Conservation (phyloP, 345 rosid species). For the Gossypioides kirkii region DNA sequence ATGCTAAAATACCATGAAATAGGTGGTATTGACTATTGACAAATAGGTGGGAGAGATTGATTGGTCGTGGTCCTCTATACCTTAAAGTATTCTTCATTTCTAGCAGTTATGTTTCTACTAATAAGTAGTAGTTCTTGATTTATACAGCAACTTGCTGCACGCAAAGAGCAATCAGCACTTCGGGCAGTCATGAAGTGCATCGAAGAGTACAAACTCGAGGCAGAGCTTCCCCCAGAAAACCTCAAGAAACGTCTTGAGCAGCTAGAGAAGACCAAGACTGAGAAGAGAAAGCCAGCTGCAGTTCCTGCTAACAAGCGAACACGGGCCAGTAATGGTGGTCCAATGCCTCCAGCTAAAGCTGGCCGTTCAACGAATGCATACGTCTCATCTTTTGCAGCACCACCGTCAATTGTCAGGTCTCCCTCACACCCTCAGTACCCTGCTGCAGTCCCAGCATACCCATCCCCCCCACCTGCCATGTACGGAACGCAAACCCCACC, state of each 20-base stretch:
- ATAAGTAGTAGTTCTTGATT: not conserved
- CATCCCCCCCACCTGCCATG: slow-evolving; percentile 65
- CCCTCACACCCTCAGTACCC: slow-evolving; percentile 79
- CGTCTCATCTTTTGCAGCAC: slow-evolving; percentile 86
- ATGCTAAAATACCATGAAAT: not conserved
- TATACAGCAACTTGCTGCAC: slow-evolving; percentile 67
- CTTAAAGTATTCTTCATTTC: not conserved
- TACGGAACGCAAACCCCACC: slow-evolving; percentile 61
- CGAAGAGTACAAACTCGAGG: slow-evolving; percentile 91
- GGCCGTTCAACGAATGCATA: slow-evolving; percentile 90
- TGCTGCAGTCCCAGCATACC: slow-evolving; percentile 51
- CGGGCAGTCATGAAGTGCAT: slow-evolving; percentile 89
- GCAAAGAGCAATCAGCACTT: slow-evolving; percentile 95
- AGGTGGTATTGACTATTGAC: not conserved
- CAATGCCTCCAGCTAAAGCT: slow-evolving; percentile 99
- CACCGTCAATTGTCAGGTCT: slow-evolving; percentile 70
- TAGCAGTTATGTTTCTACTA: not conserved
- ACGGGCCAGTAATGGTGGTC: slow-evolving; percentile 80
- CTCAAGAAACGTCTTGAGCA: slow-evolving; percentile 97
- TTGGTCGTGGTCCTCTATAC: not conserved
- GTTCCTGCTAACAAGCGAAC: slow-evolving; percentile 94
- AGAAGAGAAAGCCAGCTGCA: slow-evolving; percentile 77
- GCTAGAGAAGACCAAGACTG: slow-evolving; percentile 89
- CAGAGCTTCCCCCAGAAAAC: slow-evolving; percentile 80
- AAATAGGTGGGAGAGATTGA: not conserved